Base-by-base conservation (phyloP, 345 rosid species). In the Brassica carinata region DNA sequence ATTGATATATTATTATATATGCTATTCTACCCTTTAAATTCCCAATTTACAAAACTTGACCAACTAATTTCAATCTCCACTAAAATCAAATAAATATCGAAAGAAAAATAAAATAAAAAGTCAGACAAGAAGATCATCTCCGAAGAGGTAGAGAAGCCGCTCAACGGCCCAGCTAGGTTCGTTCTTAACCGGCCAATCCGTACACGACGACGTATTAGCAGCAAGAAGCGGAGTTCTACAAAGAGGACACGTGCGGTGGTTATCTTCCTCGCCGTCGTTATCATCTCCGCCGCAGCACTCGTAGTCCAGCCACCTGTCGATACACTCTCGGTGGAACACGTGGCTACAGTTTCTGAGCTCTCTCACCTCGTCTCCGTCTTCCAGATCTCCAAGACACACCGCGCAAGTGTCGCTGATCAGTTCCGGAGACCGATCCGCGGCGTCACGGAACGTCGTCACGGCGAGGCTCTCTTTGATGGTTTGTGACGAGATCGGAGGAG, bases 111-210 rank as follows among this genome's bases (percentile, higher is more conserved):
- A 45, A 45, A 45, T 45, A 43, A 11, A 51, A 14, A 59, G 38
- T 86, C 85, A 90, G 33, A 80, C 73, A n/a, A 85, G 83, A 74
- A 93, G 82, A 77, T 96, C 98, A 53, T 96, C 99, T 3, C 96
- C 99, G 40, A 96, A 96, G 5, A 96, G 89, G 86, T 96, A 96
- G 8, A 96, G 87, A 48, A 96, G 85, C 33, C 90, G 85, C 67
- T 96, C 97, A 0, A 93, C 96, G 5, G 96, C 98, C 99, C 99
- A 96, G 83, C 93, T 93, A 2, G 97, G 98, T 82, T 96, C 93
- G 2, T 85, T 80, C 78, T 77, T 83, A 0, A 77, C 14, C 10
- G 85, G 77, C 87, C 86, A 82, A 34, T 77, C 86, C 59, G 48
- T 0, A 51, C 18, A 76, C 0, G 85, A 84, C 36, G 73, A 18